Conservation (phyloP, 345 rosid species). For the Nasturtium officinale region DNA sequence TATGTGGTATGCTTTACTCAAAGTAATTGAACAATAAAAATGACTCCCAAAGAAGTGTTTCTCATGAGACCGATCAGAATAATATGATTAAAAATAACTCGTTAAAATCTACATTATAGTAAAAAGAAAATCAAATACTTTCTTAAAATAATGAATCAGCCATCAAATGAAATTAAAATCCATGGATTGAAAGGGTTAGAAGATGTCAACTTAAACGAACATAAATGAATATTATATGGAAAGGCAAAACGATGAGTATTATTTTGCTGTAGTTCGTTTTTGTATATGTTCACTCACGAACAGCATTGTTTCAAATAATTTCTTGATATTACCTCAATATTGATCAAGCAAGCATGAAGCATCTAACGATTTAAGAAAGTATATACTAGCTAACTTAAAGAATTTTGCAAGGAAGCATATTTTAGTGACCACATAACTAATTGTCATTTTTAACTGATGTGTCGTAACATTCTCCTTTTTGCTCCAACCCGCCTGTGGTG, state of each 20-base stretch:
- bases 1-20: background rate
- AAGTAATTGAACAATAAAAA: background rate
- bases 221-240: background rate
- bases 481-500: slow-evolving; percentile 30
- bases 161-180: background rate
- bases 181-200: background rate
- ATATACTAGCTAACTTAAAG: slow-evolving; percentile 12
- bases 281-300: background rate
- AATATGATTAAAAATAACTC: background rate
- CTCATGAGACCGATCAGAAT: background rate
- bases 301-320: background rate
- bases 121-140: background rate
- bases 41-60: background rate
- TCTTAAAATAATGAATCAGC: background rate
- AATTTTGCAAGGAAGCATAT: slow-evolving; percentile 24
- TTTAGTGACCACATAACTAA: slow-evolving; percentile 25
- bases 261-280: background rate
- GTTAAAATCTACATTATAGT: background rate
- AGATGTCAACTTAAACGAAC: background rate
- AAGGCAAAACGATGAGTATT: background rate
- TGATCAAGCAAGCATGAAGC: slow-evolving; percentile 2
- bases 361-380: slow-evolving; percentile 15
- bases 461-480: slow-evolving; percentile 7
- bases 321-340: slow-evolving; percentile 20
- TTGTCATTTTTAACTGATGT: slow-evolving; percentile 18